Percentiles rank a stretch among this genome's conserved stretches.
phyloP scores from a whole-genome alignment of 2,329 filamentous ascomycete species.

The Aspergillus transmontanensis region DNA sequence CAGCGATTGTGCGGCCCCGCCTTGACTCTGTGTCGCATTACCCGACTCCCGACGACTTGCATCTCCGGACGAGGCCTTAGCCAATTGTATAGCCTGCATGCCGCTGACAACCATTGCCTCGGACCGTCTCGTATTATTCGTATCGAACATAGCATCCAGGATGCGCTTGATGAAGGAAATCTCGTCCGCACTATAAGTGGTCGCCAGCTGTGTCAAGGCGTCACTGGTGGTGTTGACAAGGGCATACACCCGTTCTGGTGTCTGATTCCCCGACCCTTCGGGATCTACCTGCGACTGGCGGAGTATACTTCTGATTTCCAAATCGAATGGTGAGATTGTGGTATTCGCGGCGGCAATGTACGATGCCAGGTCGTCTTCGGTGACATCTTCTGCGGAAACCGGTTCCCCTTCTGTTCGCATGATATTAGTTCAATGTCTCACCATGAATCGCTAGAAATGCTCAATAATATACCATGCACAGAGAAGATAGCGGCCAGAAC shows the following conservation, averaged over 20 bases:
- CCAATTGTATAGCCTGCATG: slow-evolving; percentile 75
- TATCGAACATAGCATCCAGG: slow-evolving; percentile 89
- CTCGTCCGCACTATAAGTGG: slow-evolving; percentile 77
- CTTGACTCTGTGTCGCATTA: slow-evolving; percentile 38
- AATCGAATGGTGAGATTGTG: slow-evolving; percentile 77
- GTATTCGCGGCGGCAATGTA: slow-evolving; percentile 72
- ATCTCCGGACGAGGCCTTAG: slow-evolving; percentile 46
- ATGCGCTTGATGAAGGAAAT: slow-evolving; percentile 86
- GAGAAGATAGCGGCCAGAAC: slow-evolving; percentile 77
- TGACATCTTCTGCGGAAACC: slow-evolving; percentile 64
- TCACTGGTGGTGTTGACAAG: slow-evolving; percentile 89
- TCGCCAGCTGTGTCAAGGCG: slow-evolving; percentile 81
- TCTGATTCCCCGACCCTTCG: slow-evolving; percentile 5
- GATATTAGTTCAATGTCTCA: neutral
- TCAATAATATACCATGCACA: slow-evolving; percentile 49
- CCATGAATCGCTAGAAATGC: neutral
- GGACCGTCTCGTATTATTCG: slow-evolving; percentile 74
- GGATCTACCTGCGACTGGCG: slow-evolving; percentile 62
- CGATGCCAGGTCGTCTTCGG: slow-evolving; percentile 65
- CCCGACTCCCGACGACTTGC: slow-evolving; percentile 51
- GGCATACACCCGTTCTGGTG: slow-evolving; percentile 67
- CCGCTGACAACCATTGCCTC: slow-evolving; percentile 82
- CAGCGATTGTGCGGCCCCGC: slow-evolving; percentile 54
- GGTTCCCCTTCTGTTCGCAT: slow-evolving; percentile 45
- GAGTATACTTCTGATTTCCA: slow-evolving; percentile 76